Evolutionary conservation across 441 rosid species (phyloP).

Genomic region (Kokia cookei): DNA sequence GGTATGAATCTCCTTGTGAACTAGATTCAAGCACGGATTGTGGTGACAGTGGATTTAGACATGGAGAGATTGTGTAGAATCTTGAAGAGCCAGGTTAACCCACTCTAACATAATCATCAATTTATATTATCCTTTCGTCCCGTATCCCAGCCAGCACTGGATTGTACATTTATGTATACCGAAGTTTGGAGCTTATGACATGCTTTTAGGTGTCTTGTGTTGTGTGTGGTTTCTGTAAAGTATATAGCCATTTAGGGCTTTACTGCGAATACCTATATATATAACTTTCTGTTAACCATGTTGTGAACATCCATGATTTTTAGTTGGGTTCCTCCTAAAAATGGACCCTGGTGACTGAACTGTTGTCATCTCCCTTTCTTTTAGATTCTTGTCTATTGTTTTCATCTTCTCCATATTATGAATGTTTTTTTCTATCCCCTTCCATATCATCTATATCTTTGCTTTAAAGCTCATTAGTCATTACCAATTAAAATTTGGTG

Average conservation of each 20-base stretch:
- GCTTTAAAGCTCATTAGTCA: neutral
- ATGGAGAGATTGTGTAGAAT: constrained; percentile 72
- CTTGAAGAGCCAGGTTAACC: constrained; percentile 25
- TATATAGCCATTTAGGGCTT: constrained; percentile 33
- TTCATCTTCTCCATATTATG: neutral
- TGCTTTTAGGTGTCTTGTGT: constrained; percentile 29
- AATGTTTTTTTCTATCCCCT: neutral
- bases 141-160: constrained; percentile 27
- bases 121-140: constrained; percentile 27
- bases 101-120: constrained; percentile 40
- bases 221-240: constrained; percentile 39
- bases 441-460: neutral
- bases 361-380: neutral
- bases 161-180: constrained; percentile 53
- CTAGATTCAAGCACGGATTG: constrained; percentile 78
- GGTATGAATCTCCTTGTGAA: constrained; percentile 97
- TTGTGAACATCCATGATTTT: constrained; percentile 21
- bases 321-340: constrained; percentile 22
- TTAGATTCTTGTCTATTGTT: constrained; percentile 18
- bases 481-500: too few relatives aligned
- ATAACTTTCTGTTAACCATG: constrained; percentile 27
- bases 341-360: constrained; percentile 5
- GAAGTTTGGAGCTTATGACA: constrained; percentile 31
- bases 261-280: constrained; percentile 35
- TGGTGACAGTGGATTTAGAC: constrained; percentile 78